Percentiles rank a stretch among this genome's conserved stretches.
phyloP scores from a whole-genome alignment of 1,284 basidiomycete genomes.

The Acaromyces ingoldii region DNA sequence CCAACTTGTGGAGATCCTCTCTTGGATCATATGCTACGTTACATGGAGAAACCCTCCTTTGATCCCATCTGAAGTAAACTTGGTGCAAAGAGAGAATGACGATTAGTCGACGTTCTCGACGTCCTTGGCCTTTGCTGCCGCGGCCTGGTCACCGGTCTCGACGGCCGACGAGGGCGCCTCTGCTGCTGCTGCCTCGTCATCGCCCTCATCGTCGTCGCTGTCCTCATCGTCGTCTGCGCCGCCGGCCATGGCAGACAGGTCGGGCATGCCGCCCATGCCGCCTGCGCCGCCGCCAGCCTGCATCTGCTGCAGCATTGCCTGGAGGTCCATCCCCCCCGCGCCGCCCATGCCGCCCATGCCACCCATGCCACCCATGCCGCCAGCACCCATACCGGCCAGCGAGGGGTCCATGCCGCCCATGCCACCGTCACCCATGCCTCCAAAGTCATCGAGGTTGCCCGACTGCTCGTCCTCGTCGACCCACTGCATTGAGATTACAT shows the following conservation, averaged over 20 bases:
- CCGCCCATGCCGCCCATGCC: conserved; percentile 48
- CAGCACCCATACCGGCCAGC: conserved; percentile 14
- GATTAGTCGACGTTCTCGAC: conserved; percentile 16
- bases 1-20: background rate
- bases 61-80: no score
- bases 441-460: conserved; percentile 25
- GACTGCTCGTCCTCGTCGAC: conserved; percentile 52
- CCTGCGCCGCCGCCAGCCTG: conserved; percentile 16
- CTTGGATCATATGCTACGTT: no score
- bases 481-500: conserved; percentile 24
- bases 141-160: conserved; percentile 3
- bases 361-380: conserved; percentile 53
- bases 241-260: conserved; percentile 29
- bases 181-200: conserved; percentile 54
- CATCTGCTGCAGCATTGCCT: conserved; percentile 15
- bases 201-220: conserved; percentile 37
- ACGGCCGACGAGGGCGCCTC: conserved; percentile 54
- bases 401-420: conserved; percentile 28
- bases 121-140: conserved; percentile 7
- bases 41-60: no score
- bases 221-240: conserved; percentile 45
- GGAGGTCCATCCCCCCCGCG: conserved; percentile 15
- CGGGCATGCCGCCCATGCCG: conserved; percentile 30
- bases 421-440: conserved; percentile 11
- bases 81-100: no score